Evolutionary conservation across 352 stramenopile genomes (phyloP).

Genomic region (Thalassiosira hispida): DNA sequence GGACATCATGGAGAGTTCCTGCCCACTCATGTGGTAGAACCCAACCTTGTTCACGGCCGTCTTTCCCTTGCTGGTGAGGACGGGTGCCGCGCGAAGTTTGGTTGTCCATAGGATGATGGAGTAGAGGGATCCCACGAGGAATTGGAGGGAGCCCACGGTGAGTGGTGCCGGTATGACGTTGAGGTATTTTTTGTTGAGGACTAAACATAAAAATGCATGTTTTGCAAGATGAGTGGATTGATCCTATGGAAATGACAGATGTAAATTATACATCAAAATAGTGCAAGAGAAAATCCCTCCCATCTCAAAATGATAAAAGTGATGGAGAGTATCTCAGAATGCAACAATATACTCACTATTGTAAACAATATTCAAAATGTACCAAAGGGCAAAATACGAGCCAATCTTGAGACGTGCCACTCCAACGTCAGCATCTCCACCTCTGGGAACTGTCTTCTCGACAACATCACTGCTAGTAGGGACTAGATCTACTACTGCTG

Average conservation of each 20-base stretch:
- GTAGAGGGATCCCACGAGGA: conserved; percentile 80
- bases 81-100: conserved; percentile 57
- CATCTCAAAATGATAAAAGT: too few relatives aligned
- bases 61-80: conserved; percentile 55
- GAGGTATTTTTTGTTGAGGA: conserved; percentile 87
- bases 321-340: not conserved
- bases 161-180: conserved; percentile 81
- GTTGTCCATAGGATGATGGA: conserved; percentile 70
- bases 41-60: conserved; percentile 66
- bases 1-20: conserved; percentile 85
- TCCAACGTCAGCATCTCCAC: conserved; percentile 10
- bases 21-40: conserved; percentile 85
- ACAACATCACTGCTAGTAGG: conserved; percentile 7
- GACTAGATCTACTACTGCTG: not conserved
- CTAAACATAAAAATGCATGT: conserved; percentile 27
- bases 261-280: too few relatives aligned
- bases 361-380: conserved; percentile 87
- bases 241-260: not conserved
- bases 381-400: conserved; percentile 85
- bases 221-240: not conserved
- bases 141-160: conserved; percentile 80
- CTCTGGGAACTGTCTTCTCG: conserved; percentile 12
- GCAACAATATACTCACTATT: conserved; percentile 77
- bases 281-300: too few relatives aligned
- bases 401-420: conserved; percentile 63